Percentiles rank a stretch among this genome's conserved stretches.
Conservation (phyloP, 2,329 filamentous ascomycete genomes). For the Neopestalotiopsis sp. region DNA sequence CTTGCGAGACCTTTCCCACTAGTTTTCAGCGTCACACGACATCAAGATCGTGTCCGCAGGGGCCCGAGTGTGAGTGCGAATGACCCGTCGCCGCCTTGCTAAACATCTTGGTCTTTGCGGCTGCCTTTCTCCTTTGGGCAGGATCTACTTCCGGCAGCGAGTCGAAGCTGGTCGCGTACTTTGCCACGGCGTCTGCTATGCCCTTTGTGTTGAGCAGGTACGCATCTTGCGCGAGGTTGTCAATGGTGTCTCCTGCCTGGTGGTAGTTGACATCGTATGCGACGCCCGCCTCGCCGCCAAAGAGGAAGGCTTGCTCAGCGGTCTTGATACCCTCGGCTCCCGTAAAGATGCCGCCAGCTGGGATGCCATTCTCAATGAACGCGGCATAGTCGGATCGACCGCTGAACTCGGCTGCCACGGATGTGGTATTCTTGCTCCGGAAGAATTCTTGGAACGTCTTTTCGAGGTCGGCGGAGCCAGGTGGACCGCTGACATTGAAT, state of each 20-base stretch:
- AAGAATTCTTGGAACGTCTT: constrained; percentile 64
- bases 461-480: constrained; percentile 65
- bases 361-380: constrained; percentile 61
- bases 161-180: constrained; percentile 17
- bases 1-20: neutral
- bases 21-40: neutral
- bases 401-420: constrained; percentile 58
- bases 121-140: constrained; percentile 16
- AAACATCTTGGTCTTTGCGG: constrained; percentile 12
- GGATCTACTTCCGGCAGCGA: constrained; percentile 15
- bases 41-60: constrained; percentile 12
- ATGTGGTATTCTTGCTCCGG: constrained; percentile 45
- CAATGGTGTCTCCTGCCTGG: constrained; percentile 38
- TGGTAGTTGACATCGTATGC: constrained; percentile 38
- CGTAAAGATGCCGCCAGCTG: constrained; percentile 62
- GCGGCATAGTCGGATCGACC: constrained; percentile 64
- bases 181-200: constrained; percentile 22
- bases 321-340: constrained; percentile 65
- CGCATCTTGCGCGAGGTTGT: constrained; percentile 35
- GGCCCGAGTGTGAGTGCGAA: constrained; percentile 14
- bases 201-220: constrained; percentile 35
- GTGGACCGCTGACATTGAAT: constrained; percentile 58
- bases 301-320: constrained; percentile 54
- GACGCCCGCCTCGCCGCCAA: constrained; percentile 56
- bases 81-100: neutral